phyloP scores from a whole-genome alignment of 1,284 basidiomycete species.

The Trametes sp. region DNA sequence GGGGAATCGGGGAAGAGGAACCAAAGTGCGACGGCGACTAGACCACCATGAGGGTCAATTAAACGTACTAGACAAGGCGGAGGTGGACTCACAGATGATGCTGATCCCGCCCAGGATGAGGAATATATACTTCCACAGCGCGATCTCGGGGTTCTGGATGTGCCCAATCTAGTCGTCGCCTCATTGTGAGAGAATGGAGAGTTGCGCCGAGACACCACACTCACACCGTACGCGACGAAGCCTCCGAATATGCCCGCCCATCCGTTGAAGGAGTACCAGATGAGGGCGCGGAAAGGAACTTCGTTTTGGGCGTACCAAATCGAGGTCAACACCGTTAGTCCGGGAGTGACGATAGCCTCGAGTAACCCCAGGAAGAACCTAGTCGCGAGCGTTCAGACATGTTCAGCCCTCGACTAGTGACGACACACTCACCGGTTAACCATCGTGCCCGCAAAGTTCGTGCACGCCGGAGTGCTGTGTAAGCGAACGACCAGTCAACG shows the following conservation, averaged over 20 bases:
- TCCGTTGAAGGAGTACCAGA: conserved; percentile 36
- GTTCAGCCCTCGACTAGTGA: too few species aligned
- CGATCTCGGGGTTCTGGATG: conserved; percentile 27
- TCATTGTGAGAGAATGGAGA: background rate
- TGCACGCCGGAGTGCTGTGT: conserved; percentile 30
- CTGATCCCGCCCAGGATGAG: conserved; percentile 32
- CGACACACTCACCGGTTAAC: conserved; percentile 23
- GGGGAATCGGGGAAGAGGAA: conserved; percentile 78
- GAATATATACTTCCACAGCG: conserved; percentile 35
- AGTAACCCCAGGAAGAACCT: conserved; percentile 34
- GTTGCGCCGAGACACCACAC: background rate
- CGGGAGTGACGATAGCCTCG: conserved; percentile 35
- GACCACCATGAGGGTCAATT: background rate
- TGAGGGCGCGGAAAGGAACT: conserved; percentile 31
- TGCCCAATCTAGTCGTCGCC: conserved; percentile 23
- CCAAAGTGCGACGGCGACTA: conserved; percentile 42
- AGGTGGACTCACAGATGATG: conserved; percentile 21
- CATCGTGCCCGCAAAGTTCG: conserved; percentile 28
- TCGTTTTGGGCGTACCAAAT: conserved; percentile 35
- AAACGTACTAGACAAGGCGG: too few species aligned
- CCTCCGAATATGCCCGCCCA: conserved; percentile 35
- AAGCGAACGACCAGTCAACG: background rate
- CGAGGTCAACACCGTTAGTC: conserved; percentile 30
- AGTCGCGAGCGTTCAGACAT: background rate
- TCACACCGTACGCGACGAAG: conserved; percentile 32